A percentile compares a stretch with the other conserved stretches of the same genome.
phyloP scores from a whole-genome alignment of 2,329 filamentous ascomycete genomes.

The Xylariaceae sp. region DNA sequence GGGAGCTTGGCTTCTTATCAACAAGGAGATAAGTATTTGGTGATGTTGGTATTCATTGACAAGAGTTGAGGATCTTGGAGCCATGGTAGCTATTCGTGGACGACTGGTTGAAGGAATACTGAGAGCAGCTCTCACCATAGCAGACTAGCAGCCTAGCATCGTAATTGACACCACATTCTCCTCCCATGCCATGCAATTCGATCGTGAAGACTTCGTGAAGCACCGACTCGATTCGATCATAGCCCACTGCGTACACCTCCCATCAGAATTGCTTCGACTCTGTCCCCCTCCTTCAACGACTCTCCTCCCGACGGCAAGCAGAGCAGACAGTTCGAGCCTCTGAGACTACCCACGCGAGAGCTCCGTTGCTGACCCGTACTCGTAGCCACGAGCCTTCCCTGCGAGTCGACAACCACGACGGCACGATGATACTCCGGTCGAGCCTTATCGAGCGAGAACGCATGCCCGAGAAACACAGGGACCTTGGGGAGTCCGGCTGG shows the following conservation, averaged over 20 bases:
- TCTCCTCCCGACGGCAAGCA: conserved; percentile 64
- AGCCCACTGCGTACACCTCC: conserved; percentile 34
- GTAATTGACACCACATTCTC: too few species aligned
- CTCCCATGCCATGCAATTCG: too few species aligned
- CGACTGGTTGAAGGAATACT: too few species aligned
- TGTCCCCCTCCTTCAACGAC: conserved; percentile 61
- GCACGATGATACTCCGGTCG: conserved; percentile 90
- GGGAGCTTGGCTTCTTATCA: too few species aligned
- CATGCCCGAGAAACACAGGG: conserved; percentile 64
- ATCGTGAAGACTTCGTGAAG: too few species aligned
- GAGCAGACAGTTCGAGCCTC: conserved; percentile 80
- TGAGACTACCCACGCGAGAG: conserved; percentile 81
- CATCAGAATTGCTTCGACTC: conserved; percentile 77
- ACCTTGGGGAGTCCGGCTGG: conserved; percentile 67
- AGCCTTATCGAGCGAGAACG: conserved; percentile 67
- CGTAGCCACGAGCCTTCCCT: conserved; percentile 65
- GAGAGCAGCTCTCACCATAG: too few species aligned
- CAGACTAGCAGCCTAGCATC: too few species aligned
- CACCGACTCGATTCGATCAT: neutral
- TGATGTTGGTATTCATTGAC: too few species aligned
- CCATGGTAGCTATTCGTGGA: too few species aligned
- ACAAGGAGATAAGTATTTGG: too few species aligned
- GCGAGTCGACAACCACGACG: conserved; percentile 57
- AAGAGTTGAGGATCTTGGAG: too few species aligned
- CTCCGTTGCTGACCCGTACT: conserved; percentile 91